Evolutionary conservation across 2,329 filamentous ascomycete species (phyloP), one percentile per base, ranked within the genome.

Genomic region (Trichoderma brevicompactum): DNA sequence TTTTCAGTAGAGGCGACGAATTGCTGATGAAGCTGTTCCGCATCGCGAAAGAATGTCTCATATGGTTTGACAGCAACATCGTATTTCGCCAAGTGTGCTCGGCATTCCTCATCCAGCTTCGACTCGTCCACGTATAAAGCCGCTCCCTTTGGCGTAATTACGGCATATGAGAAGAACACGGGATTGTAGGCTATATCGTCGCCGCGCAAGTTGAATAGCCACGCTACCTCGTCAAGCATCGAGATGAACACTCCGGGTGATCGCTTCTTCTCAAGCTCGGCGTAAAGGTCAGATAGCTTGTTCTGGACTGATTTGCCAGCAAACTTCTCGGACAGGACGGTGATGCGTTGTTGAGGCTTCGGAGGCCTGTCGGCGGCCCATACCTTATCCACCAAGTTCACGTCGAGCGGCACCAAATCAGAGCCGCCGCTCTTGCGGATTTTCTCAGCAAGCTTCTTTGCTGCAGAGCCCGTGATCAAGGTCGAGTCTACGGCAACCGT

Each of bases 181-280:
- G 95, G 95, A 75, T 99, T 99, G 81, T 95, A 99, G 0, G 93
- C 92, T 69, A 99, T 98, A 75, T 98, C 95, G 76, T 85, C 95
- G 71, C 95, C 95, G 71, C 95, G 89, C 55, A 99, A 81, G 78
- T 99, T 99, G 82, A 97, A 97, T n/a, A 99, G 84, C 95, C 95
- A 99, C 10, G 95, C 95, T 72, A 97, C 88, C 78, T 99, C 95
- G 73, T 99, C 95, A 49, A 99, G 86, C 89, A 96, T 94, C 6
- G 94, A 97, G 52, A 98, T 87, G 55, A 98, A 88, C 71, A 98
- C 92, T 1, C 92, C 94, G 17, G 89, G 85, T 6, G 89, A 90
- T 74, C 95, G 95, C 80, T 92, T 96, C 82, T 95, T 97, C 67
- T 92, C 89, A 15, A 99, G 81, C 71, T 97, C 94, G 75, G 94